Evolutionary conservation across 73 alveolate genomes (phyloP).

Genomic region (Tetrahymena borealis): DNA sequence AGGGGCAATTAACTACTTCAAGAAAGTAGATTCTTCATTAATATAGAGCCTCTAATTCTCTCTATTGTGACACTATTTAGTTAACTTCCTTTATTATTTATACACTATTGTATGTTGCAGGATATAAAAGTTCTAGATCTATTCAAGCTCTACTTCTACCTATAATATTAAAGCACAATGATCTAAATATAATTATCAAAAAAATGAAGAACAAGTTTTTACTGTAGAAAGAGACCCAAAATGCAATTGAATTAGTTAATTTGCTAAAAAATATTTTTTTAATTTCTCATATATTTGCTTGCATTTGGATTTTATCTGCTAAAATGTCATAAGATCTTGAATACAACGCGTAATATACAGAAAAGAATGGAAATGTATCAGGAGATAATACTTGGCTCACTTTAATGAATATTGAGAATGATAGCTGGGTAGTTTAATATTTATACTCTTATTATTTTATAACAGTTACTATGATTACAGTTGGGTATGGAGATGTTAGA

Average conservation of each 20-base stretch:
- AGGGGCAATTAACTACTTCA: neutral
- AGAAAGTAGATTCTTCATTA: neutral
- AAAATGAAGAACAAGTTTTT: neutral
- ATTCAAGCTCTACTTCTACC: neutral
- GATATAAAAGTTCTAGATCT: neutral
- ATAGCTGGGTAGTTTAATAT: conserved; percentile 8
- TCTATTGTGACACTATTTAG: neutral
- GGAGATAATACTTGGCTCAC: conserved; percentile 13
- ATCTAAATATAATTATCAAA: neutral
- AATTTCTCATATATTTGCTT: conserved; percentile 24
- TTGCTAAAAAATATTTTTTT: conserved; percentile 8
- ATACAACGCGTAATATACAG: neutral
- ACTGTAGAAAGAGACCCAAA: neutral
- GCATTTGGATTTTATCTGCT: conserved; percentile 34
- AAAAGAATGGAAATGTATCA: neutral
- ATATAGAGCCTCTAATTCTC: neutral
- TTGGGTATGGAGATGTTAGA: conserved; percentile 38
- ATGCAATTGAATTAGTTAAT: conserved; percentile 16
- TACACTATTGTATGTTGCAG: neutral
- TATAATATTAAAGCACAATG: neutral
- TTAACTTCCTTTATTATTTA: neutral
- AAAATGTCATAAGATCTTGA: neutral
- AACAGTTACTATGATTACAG: conserved; percentile 26
- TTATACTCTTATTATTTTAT: conserved; percentile 24
- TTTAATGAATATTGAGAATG: neutral